Evolutionary conservation across 257 asterid species (phyloP), one percentile per base, ranked within the genome.

Genomic region (Cordia subcordata): DNA sequence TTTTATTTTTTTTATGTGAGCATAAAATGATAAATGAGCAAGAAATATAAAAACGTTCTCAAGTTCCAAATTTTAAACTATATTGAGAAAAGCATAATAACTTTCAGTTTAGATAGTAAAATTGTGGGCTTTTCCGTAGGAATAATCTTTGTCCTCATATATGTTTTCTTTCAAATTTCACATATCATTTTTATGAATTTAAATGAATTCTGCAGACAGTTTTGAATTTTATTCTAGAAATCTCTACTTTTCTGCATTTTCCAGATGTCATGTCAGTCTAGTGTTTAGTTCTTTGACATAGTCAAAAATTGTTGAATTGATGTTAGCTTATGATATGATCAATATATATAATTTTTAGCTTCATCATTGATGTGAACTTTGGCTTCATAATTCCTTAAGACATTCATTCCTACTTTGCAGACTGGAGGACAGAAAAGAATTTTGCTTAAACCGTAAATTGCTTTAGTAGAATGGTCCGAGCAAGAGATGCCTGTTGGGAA

Each of bases 401-500:
- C 20, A 8, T 10, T 21, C 46, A 20, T 42, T 42, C 47, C 14
- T 35, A 55, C n/a, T 46, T 33, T 49, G 5, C 32, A 27, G 44
- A 49, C 46, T 16, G 40, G 37, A 22, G 11, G 15, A 38, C 3
- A 51, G 10, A 42, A 53, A 19, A 20, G 13, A 22, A 20, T 49
- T 56, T 32, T 6, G 38, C 42, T 33, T 33, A 5, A 27, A 27
- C 35, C 6, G 5, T 33, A 22, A 39, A 22, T 32, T 27, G 32
- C 18, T 0, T 33, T 5, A 55, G 17, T 20, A 32, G 14, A 61
- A 78, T 78, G 81, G 83, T 78, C 22, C 74, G 84, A 3, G 84
- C 78, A 52, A 78, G 78, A 60, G 81, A 74, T 74, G 75, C 80
- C 0, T 78, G 84, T 55, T 74, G 78, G 81, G 76, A 78, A 58